A percentile compares a stretch with the other conserved stretches of the same genome.
phyloP scores from a whole-genome alignment of 2,329 filamentous ascomycete species.

The Neonectria magnoliae region DNA sequence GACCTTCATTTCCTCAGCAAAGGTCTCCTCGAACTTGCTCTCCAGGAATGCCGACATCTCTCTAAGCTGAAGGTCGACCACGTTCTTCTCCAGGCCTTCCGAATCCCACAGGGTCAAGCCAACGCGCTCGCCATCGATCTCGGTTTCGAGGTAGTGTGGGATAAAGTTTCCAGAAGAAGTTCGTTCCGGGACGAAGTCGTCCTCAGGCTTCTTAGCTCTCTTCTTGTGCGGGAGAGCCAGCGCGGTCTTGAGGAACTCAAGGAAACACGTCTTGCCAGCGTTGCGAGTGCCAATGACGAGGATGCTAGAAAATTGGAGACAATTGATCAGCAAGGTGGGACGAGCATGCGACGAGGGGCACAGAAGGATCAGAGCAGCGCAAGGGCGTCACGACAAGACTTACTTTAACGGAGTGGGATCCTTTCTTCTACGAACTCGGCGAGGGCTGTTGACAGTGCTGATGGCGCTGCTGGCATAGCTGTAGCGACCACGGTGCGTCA shows the following conservation, averaged over 20 bases:
- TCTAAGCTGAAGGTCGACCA: constrained; percentile 92
- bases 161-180: constrained; percentile 77
- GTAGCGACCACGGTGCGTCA: constrained; percentile 95
- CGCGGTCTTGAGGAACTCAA: constrained; percentile 91
- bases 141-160: constrained; percentile 91
- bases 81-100: constrained; percentile 90
- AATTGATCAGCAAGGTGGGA: constrained; percentile 22
- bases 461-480: constrained; percentile 94
- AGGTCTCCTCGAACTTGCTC: constrained; percentile 98
- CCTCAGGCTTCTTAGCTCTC: constrained; percentile 65
- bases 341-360: background rate
- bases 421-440: constrained; percentile 91
- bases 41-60: constrained; percentile 94
- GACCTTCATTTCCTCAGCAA: constrained; percentile 97
- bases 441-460: constrained; percentile 91
- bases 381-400: constrained; percentile 52
- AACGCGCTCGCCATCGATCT: constrained; percentile 90
- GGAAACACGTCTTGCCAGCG: constrained; percentile 94
- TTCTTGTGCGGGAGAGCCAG: constrained; percentile 86
- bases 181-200: constrained; percentile 67
- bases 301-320: constrained; percentile 67
- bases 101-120: constrained; percentile 98
- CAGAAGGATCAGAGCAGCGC: background rate
- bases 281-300: constrained; percentile 88
- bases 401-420: constrained; percentile 99